Conservation (phyloP, 2,329 filamentous ascomycete genomes). For the Venturiaceae sp. region DNA sequence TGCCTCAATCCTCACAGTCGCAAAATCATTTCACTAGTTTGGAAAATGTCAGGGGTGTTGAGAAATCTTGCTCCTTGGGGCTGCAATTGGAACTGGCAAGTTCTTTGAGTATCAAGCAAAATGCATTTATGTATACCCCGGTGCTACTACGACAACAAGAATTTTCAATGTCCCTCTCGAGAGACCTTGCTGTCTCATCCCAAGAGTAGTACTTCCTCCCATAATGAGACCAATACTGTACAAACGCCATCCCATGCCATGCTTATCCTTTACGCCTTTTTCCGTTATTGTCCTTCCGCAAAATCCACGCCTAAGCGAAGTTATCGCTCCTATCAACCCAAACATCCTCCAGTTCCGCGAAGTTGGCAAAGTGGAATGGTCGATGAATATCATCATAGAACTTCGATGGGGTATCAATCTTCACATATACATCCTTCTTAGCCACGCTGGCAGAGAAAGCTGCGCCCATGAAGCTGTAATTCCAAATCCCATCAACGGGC, state of each 20-base stretch:
- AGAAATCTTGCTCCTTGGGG: too few species aligned
- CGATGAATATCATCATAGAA: constrained; percentile 93
- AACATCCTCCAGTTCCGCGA: constrained; percentile 92
- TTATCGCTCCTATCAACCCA: constrained; percentile 91
- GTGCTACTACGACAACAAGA: background rate
- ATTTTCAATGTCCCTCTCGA: background rate
- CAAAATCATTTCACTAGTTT: too few species aligned
- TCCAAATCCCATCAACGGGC: constrained; percentile 84
- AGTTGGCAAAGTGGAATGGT: constrained; percentile 92
- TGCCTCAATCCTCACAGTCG: too few species aligned
- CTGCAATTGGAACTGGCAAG: too few species aligned
- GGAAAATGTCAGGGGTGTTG: too few species aligned
- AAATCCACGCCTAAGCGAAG: constrained; percentile 44
- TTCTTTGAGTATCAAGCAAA: too few species aligned
- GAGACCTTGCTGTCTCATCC: background rate
- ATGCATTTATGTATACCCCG: background rate
- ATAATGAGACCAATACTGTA: background rate
- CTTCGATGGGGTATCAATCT: constrained; percentile 76
- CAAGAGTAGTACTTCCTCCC: background rate
- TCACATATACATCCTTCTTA: constrained; percentile 85
- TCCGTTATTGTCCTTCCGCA: background rate
- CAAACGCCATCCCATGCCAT: background rate
- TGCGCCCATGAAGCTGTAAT: constrained; percentile 96
- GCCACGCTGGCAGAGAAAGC: constrained; percentile 70
- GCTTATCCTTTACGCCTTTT: background rate